Evolutionary conservation across 768 basidiomycete species (phyloP), one percentile per base, ranked within the genome.

Genomic region (Termitomyces sp.): DNA sequence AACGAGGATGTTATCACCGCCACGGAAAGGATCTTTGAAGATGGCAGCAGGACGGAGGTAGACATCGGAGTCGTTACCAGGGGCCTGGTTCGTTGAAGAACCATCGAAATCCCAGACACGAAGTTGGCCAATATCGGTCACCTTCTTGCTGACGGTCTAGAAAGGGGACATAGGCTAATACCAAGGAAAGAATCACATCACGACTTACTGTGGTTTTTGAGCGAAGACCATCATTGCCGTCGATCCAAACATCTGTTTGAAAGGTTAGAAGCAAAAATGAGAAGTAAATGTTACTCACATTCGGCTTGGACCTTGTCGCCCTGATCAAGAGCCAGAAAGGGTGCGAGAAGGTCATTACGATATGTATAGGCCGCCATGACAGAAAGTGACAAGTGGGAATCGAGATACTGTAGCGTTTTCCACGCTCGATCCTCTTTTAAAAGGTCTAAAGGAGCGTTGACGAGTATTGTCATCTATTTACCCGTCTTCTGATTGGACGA

Each of bases 61-160:
- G 77, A 99, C 90, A 71, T 98, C 97, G 8, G 97, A 99, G 78
- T 99, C 90, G 69, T 81, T 67, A 38, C 96, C 96, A 16, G 95
- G 94, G 20, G 97, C 97, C 73, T 99, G 97, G 76, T 92, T 92
- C 70, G 95, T 97, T 43, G 92, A 95, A 50, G 94, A 96, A 66
- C 96, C 96, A 71, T 99, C 96, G 70, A 99, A 99, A 80, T 98
- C 96, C 96, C 96, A 99, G 72, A 92, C 85, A 68, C 96, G 94
- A 64, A 98, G 90, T 68, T 93, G 85, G 66, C 85, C 85, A 66
- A 99, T 87, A 72, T 92, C 88, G 61, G 86, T 88, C 67, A 94
- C 85, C 71, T 89, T 86, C 75, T 91, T 87, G 74, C 80, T 75
- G 70, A 95, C 84, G 62, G 96, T 98, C 95, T 94, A 68, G 1